Percentiles rank a stretch among this genome's conserved stretches.
phyloP scores from a whole-genome alignment of 1,139 yeast genomes.

The Blastobotrys ciferrii region DNA sequence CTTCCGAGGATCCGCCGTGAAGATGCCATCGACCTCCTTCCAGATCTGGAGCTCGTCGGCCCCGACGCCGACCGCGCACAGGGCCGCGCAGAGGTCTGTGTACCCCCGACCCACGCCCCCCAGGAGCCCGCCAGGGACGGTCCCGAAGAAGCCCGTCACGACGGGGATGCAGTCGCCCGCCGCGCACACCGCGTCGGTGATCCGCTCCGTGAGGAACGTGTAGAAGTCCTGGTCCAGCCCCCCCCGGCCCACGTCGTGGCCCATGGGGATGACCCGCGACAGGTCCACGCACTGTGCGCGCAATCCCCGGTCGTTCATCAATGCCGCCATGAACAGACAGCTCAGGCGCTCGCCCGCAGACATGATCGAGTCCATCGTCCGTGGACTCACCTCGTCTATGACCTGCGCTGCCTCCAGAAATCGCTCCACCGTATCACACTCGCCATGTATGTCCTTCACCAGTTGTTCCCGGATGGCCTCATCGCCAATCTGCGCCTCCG shows the following conservation, averaged over 20 bases:
- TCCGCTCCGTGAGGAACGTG: conserved; percentile 54
- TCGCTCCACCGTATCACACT: conserved; percentile 65
- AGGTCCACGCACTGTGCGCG: conserved; percentile 77
- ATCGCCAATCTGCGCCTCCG: conserved; percentile 53
- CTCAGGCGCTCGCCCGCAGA: conserved; percentile 91
- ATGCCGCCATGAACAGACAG: conserved; percentile 81
- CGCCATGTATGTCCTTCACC: conserved; percentile 56
- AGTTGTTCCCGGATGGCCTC: conserved; percentile 48
- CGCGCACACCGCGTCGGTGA: conserved; percentile 54
- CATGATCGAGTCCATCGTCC: conserved; percentile 87
- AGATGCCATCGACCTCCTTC: conserved; percentile 98
- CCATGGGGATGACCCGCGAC: conserved; percentile 53
- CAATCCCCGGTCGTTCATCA: conserved; percentile 78
- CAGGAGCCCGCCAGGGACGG: conserved; percentile 89
- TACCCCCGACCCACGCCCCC: conserved; percentile 96
- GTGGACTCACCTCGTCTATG: conserved; percentile 85
- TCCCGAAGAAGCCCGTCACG: conserved; percentile 91
- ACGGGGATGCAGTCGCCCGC: conserved; percentile 68
- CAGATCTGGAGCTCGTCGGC: conserved; percentile 96
- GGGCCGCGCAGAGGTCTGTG: conserved; percentile 95
- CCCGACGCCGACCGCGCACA: conserved; percentile 85
- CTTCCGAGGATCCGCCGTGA: conserved; percentile 96
- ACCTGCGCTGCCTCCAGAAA: conserved; percentile 82
- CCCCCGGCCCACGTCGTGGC: conserved; percentile 35
- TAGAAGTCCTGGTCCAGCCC: conserved; percentile 62